These are phyloP conservation scores for Erucastrum elatum DNA, from an alignment of 345 rosid genomes.

Conservation along the genomic window DNA sequence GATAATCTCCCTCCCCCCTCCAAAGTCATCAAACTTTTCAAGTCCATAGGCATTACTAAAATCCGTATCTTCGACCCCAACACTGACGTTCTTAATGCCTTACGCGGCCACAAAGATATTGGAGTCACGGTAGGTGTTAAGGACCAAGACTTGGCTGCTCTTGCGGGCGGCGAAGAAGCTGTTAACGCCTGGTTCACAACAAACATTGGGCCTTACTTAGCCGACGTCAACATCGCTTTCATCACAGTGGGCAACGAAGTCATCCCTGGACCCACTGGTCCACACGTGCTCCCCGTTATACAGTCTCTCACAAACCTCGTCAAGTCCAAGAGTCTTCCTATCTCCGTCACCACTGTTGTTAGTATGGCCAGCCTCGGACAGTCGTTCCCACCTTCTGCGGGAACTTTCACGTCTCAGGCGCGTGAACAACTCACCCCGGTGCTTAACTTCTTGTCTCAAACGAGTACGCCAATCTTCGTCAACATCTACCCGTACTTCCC, in stretches of 20 bases:
- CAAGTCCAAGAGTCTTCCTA: slow-evolving; percentile 7
- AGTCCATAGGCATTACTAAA: slow-evolving; percentile 21
- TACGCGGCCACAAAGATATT: slow-evolving; percentile 28
- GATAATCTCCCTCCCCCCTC: slow-evolving; percentile 48
- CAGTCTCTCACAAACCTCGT: slow-evolving; percentile 33
- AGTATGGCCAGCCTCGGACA: slow-evolving; percentile 9
- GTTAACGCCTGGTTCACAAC: slow-evolving; percentile 32
- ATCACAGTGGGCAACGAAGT: slow-evolving; percentile 50
- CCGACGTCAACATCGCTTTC: slow-evolving; percentile 30
- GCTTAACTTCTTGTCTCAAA: slow-evolving; percentile 14
- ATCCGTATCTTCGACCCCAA: slow-evolving; percentile 48
- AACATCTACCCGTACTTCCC: slow-evolving; percentile 52
- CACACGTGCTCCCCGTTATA: slow-evolving; percentile 40
- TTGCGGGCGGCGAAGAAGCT: slow-evolving; percentile 31
- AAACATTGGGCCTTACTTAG: slow-evolving; percentile 35
- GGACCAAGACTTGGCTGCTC: slow-evolving; percentile 39
- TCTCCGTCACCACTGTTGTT: slow-evolving; percentile 36
- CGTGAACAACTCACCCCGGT: slow-evolving; percentile 28
- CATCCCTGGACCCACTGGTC: slow-evolving; percentile 35
- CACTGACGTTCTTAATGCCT: slow-evolving; percentile 31
- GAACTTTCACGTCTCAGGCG: slow-evolving; percentile 18
- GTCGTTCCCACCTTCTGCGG: slow-evolving; percentile 50
- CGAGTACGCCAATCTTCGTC: slow-evolving; percentile 33
- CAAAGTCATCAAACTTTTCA: slow-evolving; percentile 42
- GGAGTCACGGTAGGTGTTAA: slow-evolving; percentile 34